Conservation (phyloP, 1,284 basidiomycete species). For the Ustilago tritici region DNA sequence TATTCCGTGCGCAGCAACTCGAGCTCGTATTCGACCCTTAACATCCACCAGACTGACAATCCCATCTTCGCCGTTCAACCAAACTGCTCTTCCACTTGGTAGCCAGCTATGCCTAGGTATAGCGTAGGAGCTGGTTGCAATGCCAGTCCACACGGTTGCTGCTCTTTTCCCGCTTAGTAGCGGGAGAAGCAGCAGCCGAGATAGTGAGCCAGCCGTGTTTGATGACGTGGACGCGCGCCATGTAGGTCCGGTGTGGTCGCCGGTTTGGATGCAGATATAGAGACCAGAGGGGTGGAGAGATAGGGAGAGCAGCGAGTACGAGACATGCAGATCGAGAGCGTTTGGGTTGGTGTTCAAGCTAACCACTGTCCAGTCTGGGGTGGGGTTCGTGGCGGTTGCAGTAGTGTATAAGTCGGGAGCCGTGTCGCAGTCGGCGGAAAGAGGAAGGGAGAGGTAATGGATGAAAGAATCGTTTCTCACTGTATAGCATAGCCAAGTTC, state of each 20-base stretch:
- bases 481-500: conserved; percentile 61
- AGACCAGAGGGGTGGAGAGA: conserved; percentile 55
- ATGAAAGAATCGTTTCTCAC: conserved; percentile 54
- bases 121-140: conserved; percentile 45
- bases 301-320: conserved; percentile 63
- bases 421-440: conserved; percentile 17
- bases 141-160: conserved; percentile 56
- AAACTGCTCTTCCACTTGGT: conserved; percentile 47
- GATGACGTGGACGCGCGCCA: conserved; percentile 18
- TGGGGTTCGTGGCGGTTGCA: neutral
- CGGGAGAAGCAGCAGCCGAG: conserved; percentile 55
- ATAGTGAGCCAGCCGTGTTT: conserved; percentile 22
- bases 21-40: conserved; percentile 45
- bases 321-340: conserved; percentile 54
- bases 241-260: conserved; percentile 50
- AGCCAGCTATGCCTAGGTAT: conserved; percentile 62
- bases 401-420: conserved; percentile 5
- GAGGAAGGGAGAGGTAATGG: conserved; percentile 61
- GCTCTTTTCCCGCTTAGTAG: conserved; percentile 45
- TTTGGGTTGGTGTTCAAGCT: conserved; percentile 64
- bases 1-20: conserved; percentile 49
- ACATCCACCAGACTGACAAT: conserved; percentile 57
- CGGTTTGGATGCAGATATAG: conserved; percentile 61
- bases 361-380: conserved; percentile 39
- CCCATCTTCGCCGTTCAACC: conserved; percentile 64